Evolutionary conservation across 2,329 filamentous ascomycete species (phyloP).

Genomic region (Leptosphaerulina australis): DNA sequence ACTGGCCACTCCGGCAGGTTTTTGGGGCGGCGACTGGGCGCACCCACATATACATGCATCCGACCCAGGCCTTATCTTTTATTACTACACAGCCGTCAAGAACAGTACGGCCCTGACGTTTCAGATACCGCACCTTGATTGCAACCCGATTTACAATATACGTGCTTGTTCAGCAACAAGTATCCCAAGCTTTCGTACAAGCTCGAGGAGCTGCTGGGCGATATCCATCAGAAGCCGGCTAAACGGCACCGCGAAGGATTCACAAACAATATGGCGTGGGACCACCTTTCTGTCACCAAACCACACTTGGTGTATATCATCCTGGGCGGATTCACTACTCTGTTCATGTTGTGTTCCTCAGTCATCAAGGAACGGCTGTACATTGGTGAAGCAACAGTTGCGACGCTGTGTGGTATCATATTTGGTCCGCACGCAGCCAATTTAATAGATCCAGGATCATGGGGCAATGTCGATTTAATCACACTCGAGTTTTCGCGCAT

Average conservation of each 20-base stretch:
- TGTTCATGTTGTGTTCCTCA: slow-evolving; percentile 98
- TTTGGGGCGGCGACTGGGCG: slow-evolving; percentile 58
- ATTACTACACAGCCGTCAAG: slow-evolving; percentile 29
- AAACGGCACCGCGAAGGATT: slow-evolving; percentile 12
- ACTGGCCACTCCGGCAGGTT: slow-evolving; percentile 28
- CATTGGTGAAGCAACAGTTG: slow-evolving; percentile 97
- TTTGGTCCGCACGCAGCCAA: slow-evolving; percentile 86
- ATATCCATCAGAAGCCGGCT: slow-evolving; percentile 16
- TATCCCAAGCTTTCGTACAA: slow-evolving; percentile 21
- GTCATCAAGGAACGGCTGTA: slow-evolving; percentile 98
- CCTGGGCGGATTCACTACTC: slow-evolving; percentile 91
- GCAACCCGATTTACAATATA: neutral
- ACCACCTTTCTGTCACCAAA: slow-evolving; percentile 83
- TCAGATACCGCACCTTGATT: slow-evolving; percentile 7
- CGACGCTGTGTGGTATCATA: slow-evolving; percentile 84
- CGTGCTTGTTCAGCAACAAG: neutral
- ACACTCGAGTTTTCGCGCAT: slow-evolving; percentile 89
- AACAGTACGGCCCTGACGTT: slow-evolving; percentile 22
- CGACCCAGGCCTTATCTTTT: slow-evolving; percentile 28
- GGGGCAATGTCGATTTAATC: slow-evolving; percentile 85
- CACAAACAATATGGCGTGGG: slow-evolving; percentile 69
- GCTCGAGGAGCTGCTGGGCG: slow-evolving; percentile 19
- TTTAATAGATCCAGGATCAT: slow-evolving; percentile 74
- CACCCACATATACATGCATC: slow-evolving; percentile 55
- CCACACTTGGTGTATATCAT: slow-evolving; percentile 99